phyloP scores from a whole-genome alignment of 495 filamentous ascomycete species.

The Halenospora varia region DNA sequence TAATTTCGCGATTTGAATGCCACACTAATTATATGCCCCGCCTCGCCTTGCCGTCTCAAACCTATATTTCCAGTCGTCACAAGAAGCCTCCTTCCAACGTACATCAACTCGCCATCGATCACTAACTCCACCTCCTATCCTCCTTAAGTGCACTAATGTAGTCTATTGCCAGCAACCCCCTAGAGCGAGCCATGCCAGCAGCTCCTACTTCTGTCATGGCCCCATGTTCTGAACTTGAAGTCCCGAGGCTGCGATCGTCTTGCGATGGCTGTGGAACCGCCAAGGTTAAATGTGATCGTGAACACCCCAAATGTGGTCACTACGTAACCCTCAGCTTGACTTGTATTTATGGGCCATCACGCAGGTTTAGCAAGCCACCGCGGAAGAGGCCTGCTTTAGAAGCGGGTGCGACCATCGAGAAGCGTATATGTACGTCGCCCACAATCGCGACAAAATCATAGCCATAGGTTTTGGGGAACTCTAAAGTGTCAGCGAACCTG shows the following conservation, averaged over 20 bases:
- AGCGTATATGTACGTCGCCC: constrained; percentile 1
- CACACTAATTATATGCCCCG: no score
- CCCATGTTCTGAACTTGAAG: neutral
- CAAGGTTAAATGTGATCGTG: constrained; percentile 38
- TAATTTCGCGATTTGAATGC: neutral
- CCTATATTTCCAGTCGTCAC: no score
- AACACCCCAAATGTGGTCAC: constrained; percentile 33
- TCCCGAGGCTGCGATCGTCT: constrained; percentile 31
- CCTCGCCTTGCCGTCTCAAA: no score
- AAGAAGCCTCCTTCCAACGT: no score
- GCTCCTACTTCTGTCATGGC: neutral
- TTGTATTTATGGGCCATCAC: constrained; percentile 39
- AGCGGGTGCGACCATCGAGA: neutral
- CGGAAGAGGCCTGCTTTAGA: constrained; percentile 10
- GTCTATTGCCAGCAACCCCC: neutral
- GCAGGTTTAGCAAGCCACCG: constrained; percentile 23
- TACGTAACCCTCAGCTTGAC: constrained; percentile 30
- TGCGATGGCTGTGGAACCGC: constrained; percentile 36
- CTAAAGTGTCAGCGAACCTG: constrained; percentile 5
- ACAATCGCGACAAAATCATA: constrained; percentile 1
- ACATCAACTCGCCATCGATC: no score
- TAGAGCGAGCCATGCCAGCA: constrained; percentile 5
- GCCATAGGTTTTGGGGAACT: constrained; percentile 3
- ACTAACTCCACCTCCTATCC: no score
- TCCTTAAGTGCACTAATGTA: neutral